A percentile compares a stretch with the other conserved stretches of the same genome.
These are phyloP conservation scores for Botrytis fragariae DNA, from an alignment of 2,329 filamentous ascomycete species.

Conservation along the genomic window DNA sequence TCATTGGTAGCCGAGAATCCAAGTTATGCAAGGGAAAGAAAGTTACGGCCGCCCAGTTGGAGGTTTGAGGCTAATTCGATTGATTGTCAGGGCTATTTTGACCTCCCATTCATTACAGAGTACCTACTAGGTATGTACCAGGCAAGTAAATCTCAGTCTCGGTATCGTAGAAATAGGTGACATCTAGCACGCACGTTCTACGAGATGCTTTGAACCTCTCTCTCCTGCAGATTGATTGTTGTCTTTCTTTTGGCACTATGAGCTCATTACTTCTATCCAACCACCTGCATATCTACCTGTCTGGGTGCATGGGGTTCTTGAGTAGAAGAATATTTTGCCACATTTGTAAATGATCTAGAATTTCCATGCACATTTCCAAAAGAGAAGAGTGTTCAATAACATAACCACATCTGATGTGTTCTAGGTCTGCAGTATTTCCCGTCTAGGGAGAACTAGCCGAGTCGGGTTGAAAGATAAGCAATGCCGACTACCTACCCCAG, in stretches of 20 bases:
- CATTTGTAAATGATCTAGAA: no score
- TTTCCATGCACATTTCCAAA: neutral
- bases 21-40: neutral
- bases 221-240: no score
- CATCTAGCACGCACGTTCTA: neutral
- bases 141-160: neutral
- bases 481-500: neutral
- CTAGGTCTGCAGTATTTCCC: neutral
- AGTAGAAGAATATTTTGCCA: neutral
- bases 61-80: neutral
- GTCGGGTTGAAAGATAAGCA: neutral
- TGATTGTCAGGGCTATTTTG: neutral
- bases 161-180: no score
- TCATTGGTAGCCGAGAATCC: neutral
- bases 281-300: neutral
- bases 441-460: neutral
- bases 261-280: neutral
- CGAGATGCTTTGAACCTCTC: neutral
- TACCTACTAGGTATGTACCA: neutral
- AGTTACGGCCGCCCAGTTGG: neutral
- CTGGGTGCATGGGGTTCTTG: no score
- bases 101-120: neutral
- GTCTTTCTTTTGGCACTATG: neutral
- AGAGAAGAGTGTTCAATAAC: neutral
- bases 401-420: neutral